Base-by-base conservation (phyloP, 306 rosid genomes). In the Sphenostylis stenocarpa region DNA sequence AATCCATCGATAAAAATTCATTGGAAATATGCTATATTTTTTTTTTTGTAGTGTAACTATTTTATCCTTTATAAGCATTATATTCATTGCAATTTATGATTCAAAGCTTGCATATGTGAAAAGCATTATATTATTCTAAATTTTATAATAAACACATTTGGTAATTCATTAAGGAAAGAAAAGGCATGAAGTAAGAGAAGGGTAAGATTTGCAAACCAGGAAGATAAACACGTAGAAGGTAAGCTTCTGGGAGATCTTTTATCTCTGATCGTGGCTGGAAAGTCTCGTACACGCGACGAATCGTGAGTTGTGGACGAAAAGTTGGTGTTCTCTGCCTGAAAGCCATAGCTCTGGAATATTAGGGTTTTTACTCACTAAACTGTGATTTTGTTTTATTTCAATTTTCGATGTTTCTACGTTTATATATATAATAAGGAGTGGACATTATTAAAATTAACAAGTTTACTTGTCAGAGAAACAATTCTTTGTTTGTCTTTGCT, bases 211-310 rank as follows among this genome's bases (percentile, higher is more conserved):
- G 17, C 38, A 41, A 13, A 67, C 96, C 96, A 7, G 88, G 88
- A 52, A 89, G 77, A 23, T 77, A 86, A 74, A 91, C 34, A 31
- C 67, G 48, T 1, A 81, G 55, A 66, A 81, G 16, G 10, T 43
- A 72, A 67, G 85, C 85, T 38, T 70, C 84, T 0, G 56, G 67
- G 38, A 72, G 83, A 85, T 89, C 90, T 52, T 62, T 74, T 34
- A 15, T 45, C 17, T 91, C 90, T 12, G 60, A 80, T 5, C 15
- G 47, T 0, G 91, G 93, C 82, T 77, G 79, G 70, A 87, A 68
- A 28, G 74, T 86, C 21, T 81, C 85, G 17, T 82, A 79, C 12
- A 43, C 55, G 6, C 76, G 83, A 70, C 82, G 86, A 39, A 36
- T 1, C 1, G 77, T 55, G 67, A 43, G 69, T 13, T 61, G 60